Evolutionary conservation across 1,284 basidiomycete species (phyloP), one percentile per base, ranked within the genome.

Genomic region (Ustilago lituana): DNA sequence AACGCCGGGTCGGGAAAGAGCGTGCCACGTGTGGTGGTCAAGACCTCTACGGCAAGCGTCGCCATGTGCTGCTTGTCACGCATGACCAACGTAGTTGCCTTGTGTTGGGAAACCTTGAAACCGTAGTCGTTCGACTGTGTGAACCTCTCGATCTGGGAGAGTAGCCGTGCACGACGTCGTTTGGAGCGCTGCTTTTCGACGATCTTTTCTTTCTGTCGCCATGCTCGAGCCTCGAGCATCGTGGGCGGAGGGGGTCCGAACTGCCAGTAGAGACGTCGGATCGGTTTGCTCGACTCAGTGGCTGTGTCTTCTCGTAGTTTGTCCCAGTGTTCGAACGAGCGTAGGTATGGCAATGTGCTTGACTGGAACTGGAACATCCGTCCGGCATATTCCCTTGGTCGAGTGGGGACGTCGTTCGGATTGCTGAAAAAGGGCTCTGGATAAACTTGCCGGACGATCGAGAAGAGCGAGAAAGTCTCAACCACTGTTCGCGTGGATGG

Each of bases 51-150:
- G 3, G 90, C 88, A 39, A 98, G 83, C 9, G 92, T 84, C 0
- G 90, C 88, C 90, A 98, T 93, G 77, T 87, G 87, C 68, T 90
- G 89, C 56, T 86, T 87, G 78, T 88, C 89, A 23, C 91, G 87
- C 45, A 45, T 39, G 5, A 70, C 69, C 22, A 67, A 37, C n/a
- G 49, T 43, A 4, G 69, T 70, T 5, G 64, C 45, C 40, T 73
- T 49, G 41, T 74, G 62, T 37, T 76, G 76, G 12, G 74, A 76
- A 26, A 76, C 55, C 50, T 76, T 78, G 69, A 78, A 78, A 11
- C 27, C 88, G 87, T 5, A 90, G 14, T 86, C 85, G 66, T 90
- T 89, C 32, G 84, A 83, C 80, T 90, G 92, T 0, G 93, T 95
- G 8, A 89, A 88, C 1, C 89, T 89, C 52, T 89, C 86, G 35